These are phyloP conservation scores for Neoscytalidium dimidiatum DNA, from an alignment of 2,329 filamentous ascomycete species.

Conservation along the genomic window DNA sequence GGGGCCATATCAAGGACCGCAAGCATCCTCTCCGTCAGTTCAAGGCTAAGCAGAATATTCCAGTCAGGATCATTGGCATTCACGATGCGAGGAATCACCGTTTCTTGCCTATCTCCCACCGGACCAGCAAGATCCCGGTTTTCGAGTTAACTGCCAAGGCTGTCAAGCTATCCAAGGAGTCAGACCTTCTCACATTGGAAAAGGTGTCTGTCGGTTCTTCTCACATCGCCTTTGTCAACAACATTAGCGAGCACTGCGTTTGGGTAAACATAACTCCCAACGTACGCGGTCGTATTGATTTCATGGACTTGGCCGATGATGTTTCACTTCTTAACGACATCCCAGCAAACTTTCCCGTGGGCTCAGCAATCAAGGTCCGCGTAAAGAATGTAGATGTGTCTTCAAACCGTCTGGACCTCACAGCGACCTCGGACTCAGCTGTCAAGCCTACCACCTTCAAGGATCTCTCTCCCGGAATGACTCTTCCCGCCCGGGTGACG, in stretches of 20 bases:
- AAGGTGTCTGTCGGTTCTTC: slow-evolving; percentile 71
- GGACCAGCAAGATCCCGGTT: slow-evolving; percentile 73
- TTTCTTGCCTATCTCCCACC: slow-evolving; percentile 88
- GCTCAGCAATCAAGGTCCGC: slow-evolving; percentile 81
- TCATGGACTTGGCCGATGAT: slow-evolving; percentile 86
- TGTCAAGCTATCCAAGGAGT: slow-evolving; percentile 58
- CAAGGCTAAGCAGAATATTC: slow-evolving; percentile 67
- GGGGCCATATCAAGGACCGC: slow-evolving; percentile 80
- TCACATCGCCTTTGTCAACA: slow-evolving; percentile 88
- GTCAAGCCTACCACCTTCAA: slow-evolving; percentile 66
- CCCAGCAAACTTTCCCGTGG: slow-evolving; percentile 78
- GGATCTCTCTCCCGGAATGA: slow-evolving; percentile 74
- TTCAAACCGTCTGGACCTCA: slow-evolving; percentile 78
- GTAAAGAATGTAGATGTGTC: slow-evolving; percentile 73
- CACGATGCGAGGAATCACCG: slow-evolving; percentile 89
- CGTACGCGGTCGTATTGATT: slow-evolving; percentile 78
- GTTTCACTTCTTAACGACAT: slow-evolving; percentile 76
- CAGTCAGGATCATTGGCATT: slow-evolving; percentile 78
- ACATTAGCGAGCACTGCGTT: slow-evolving; percentile 73
- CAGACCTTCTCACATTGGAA: slow-evolving; percentile 68
- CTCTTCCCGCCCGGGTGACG: slow-evolving; percentile 80
- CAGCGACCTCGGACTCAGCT: slow-evolving; percentile 65
- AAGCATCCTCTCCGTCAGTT: slow-evolving; percentile 80
- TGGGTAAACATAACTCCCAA: slow-evolving; percentile 92
- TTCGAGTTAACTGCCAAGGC: slow-evolving; percentile 82